phyloP scores from a whole-genome alignment of 306 rosid species.

The Gastrolobium bilobum region DNA sequence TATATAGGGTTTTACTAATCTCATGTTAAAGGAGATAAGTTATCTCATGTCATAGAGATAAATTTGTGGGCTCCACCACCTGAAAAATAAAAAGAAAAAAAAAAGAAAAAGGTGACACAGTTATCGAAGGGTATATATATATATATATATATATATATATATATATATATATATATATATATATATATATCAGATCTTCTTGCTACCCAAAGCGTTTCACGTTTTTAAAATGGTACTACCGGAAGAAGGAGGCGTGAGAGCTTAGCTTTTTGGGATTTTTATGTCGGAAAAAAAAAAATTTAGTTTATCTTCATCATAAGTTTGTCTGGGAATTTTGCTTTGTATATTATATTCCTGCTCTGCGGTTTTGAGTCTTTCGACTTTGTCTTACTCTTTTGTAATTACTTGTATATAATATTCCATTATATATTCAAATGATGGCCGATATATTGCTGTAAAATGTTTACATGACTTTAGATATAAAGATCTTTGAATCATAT shows the following conservation, averaged over 20 bases:
- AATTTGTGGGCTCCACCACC: no score
- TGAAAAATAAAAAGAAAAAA: no score
- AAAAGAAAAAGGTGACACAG: no score
- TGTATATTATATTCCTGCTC: neutral
- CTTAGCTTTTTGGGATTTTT: neutral
- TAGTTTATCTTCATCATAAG: neutral
- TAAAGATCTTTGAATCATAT: neutral
- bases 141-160: no score
- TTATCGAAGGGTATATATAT: no score
- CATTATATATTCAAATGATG: constrained; percentile 3
- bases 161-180: no score
- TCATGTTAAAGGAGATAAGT: no score
- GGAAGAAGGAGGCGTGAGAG: neutral
- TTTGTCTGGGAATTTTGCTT: no score
- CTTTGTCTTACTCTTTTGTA: neutral
- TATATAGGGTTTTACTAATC: no score
- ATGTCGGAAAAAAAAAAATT: neutral
- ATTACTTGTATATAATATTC: constrained; percentile 3
- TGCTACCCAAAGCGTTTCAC: neutral
- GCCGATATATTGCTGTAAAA: constrained; percentile 6
- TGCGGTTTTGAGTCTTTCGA: neutral
- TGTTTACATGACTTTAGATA: neutral
- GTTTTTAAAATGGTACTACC: neutral
- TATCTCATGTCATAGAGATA: no score
- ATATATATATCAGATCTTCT: neutral